Evolutionary conservation across 768 basidiomycete genomes (phyloP), one percentile per base, ranked within the genome.

Genomic region (Tricholoma hemisulphureum): DNA sequence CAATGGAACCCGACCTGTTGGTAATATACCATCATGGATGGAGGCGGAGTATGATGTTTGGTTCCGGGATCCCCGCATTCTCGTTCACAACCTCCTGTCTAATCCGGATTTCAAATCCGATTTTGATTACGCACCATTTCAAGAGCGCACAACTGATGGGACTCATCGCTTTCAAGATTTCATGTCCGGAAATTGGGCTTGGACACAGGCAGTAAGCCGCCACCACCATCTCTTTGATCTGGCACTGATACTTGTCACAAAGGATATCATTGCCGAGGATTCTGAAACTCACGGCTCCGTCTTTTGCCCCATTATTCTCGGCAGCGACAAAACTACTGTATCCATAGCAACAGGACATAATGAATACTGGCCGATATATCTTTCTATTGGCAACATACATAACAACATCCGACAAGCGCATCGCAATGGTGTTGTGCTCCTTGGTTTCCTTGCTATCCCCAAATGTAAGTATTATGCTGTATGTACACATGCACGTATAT

Each of bases 21-120:
- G 18, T n/a, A 39, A 39, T 39, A n/a, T 39, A 13, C 61, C 51
- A n/a, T 18, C 52, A 32, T 39, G 37, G 37, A 39, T 39, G 37
- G 37, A 39, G 37, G 37, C n/a, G n/a, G n/a, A n/a, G n/a, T n/a
- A n/a, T n/a, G n/a, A n/a, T n/a, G n/a, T n/a, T n/a, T n/a, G n/a
- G n/a, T n/a, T n/a, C n/a, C n/a, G n/a, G n/a, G n/a, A n/a, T n/a
- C n/a, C n/a, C n/a, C n/a, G n/a, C n/a, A n/a, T n/a, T n/a, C n/a
- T n/a, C n/a, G 16, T 39, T n/a, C 37, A 39, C n/a, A 39, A 39
- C 37, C 37, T 39, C 37, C 16, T 39, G 16, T 39, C 37, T 39
- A 39, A 39, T 39, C 37, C 37, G 4, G 37, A 39, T 39, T 39
- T 39, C 37, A 39, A 39, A 39, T 39, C n/a, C 37, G n/a, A 39